Evolutionary conservation across 2,329 filamentous ascomycete species (phyloP).

Genomic region (Blumeriella jaapii): DNA sequence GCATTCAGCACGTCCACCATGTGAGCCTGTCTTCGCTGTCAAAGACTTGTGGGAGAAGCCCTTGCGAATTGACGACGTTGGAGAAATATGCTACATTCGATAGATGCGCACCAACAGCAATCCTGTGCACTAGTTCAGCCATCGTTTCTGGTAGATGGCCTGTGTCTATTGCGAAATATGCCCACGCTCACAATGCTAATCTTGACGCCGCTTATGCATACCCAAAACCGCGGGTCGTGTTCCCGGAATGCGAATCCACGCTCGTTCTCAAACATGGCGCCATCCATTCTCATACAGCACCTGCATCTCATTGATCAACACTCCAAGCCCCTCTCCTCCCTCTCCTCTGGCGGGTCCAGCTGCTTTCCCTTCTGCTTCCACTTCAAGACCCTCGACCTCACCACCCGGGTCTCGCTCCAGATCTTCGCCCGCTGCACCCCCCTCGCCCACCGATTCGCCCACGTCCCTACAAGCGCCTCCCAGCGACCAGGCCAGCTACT

Average conservation of each 20-base stretch:
- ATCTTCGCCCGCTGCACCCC: slow-evolving; percentile 31
- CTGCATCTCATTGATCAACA: slow-evolving; percentile 53
- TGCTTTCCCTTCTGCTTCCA: slow-evolving; percentile 26
- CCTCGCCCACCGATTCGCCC: slow-evolving; percentile 44
- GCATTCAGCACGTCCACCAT: no score
- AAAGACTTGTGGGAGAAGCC: no score
- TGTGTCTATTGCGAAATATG: no score
- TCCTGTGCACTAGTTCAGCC: no score
- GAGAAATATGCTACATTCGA: no score
- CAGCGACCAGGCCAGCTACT: slow-evolving; percentile 13
- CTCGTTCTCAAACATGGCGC: slow-evolving; percentile 37
- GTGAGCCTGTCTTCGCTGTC: no score
- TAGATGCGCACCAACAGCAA: no score
- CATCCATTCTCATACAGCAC: slow-evolving; percentile 45
- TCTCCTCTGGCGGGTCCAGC: slow-evolving; percentile 15
- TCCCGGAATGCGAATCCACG: no score
- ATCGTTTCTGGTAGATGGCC: no score
- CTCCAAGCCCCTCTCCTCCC: slow-evolving; percentile 35
- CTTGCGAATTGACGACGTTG: no score
- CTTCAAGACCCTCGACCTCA: slow-evolving; percentile 14
- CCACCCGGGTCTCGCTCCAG: slow-evolving; percentile 16
- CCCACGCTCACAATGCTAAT: no score
- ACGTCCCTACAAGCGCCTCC: slow-evolving; percentile 26
- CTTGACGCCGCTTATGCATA: no score
- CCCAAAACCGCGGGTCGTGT: not conserved